Conservation (phyloP, 2,329 filamentous ascomycete genomes). For the Beauveria scarabaeidicola region DNA sequence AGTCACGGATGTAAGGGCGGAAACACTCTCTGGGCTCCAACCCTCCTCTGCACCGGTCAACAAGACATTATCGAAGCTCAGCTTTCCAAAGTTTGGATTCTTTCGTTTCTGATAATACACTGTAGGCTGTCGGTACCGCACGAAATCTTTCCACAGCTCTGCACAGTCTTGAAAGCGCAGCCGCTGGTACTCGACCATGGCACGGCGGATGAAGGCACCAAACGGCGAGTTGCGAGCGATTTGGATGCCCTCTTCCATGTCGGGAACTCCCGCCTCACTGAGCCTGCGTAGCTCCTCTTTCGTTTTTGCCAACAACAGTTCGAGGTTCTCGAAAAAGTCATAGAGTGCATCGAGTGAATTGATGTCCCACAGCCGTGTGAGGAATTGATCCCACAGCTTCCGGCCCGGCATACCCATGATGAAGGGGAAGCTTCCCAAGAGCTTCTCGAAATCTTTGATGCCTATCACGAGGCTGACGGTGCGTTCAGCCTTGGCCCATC, state of each 20-base stretch:
- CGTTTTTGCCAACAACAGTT: constrained; percentile 50
- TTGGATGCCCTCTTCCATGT: constrained; percentile 42
- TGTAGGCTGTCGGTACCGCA: constrained; percentile 71
- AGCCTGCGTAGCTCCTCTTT: constrained; percentile 52
- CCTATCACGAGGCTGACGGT: constrained; percentile 45
- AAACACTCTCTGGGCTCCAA: constrained; percentile 36
- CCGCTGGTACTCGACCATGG: constrained; percentile 69
- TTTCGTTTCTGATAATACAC: constrained; percentile 56
- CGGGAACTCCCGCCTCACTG: constrained; percentile 32
- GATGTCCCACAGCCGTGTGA: constrained; percentile 74
- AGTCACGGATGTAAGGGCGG: constrained; percentile 36
- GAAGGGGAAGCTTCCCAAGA: constrained; percentile 45
- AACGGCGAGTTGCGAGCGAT: constrained; percentile 69
- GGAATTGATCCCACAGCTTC: constrained; percentile 79
- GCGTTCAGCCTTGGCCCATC: constrained; percentile 41
- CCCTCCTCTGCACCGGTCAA: constrained; percentile 42
- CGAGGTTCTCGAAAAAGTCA: constrained; percentile 58
- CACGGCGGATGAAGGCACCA: constrained; percentile 69
- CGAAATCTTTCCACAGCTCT: constrained; percentile 73
- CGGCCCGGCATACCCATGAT: constrained; percentile 58
- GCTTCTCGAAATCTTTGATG: constrained; percentile 50
- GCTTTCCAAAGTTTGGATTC: constrained; percentile 47
- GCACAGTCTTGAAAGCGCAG: constrained; percentile 73
- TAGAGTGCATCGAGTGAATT: constrained; percentile 76
- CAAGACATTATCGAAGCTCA: constrained; percentile 51